phyloP scores from a whole-genome alignment of 2,329 filamentous ascomycete species.

The Claviceps paspali region DNA sequence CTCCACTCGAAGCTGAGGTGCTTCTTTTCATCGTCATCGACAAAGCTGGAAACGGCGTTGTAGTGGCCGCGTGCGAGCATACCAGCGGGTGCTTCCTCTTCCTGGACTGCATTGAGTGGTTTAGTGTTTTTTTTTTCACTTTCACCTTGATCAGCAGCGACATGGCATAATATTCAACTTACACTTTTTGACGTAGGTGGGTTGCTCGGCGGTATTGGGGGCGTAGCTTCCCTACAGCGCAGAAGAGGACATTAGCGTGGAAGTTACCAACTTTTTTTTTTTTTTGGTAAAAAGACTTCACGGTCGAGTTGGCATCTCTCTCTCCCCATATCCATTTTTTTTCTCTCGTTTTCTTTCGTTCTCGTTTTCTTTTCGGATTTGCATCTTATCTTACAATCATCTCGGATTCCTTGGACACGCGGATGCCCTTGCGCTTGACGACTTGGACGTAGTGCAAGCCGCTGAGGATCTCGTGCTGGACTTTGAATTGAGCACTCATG shows the following conservation, averaged over 20 bases:
- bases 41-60: slow-evolving; percentile 74
- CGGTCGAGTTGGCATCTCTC: too few relatives aligned
- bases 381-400: slow-evolving; percentile 59
- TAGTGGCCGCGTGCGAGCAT: slow-evolving; percentile 87
- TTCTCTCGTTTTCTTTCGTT: background rate
- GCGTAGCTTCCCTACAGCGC: slow-evolving; percentile 60
- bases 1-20: slow-evolving; percentile 92
- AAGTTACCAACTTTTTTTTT: too few relatives aligned
- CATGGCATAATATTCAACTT: slow-evolving; percentile 23
- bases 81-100: slow-evolving; percentile 82
- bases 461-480: slow-evolving; percentile 91
- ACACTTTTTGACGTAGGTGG: slow-evolving; percentile 84
- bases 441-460: slow-evolving; percentile 93
- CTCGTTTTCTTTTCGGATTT: background rate
- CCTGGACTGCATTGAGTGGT: slow-evolving; percentile 46
- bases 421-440: slow-evolving; percentile 77
- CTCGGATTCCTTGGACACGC: slow-evolving; percentile 84
- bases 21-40: slow-evolving; percentile 85
- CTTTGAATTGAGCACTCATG: slow-evolving; percentile 89
- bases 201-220: slow-evolving; percentile 79
- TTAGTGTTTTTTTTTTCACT: background rate
- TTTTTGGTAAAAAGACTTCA: too few relatives aligned
- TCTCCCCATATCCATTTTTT: too few relatives aligned
- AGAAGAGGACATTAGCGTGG: background rate
- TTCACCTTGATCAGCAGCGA: too few relatives aligned